Conservation (phyloP, 75 land plant species). For the Picea sitchensis region DNA sequence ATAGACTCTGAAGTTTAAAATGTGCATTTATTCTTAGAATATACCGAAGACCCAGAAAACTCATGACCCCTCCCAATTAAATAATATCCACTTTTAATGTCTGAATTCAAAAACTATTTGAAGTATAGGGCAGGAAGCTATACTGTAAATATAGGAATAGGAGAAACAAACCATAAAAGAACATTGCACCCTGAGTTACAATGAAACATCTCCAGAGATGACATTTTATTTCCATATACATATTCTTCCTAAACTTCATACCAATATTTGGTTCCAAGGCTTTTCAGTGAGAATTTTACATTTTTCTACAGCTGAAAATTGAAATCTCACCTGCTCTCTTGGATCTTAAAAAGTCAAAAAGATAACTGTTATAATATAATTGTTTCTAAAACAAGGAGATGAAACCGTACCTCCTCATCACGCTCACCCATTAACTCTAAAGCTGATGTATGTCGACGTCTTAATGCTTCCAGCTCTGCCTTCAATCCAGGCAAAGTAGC, state of each 20-base stretch:
- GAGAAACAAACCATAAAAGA: not conserved
- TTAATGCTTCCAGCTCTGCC: conserved; percentile 95
- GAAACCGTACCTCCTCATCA: conserved; percentile 81
- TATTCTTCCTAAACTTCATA: not conserved
- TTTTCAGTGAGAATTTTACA: not conserved
- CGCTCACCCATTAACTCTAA: conserved; percentile 99
- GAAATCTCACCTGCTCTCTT: not conserved
- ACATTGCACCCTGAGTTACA: not conserved
- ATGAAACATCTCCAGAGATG: not conserved
- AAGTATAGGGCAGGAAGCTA: not conserved
- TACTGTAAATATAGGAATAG: not conserved
- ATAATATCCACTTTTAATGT: not conserved
- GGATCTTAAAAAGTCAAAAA: not conserved
- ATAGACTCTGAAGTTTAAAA: too few species aligned
- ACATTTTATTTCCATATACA: not conserved
- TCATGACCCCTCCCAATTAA: not conserved
- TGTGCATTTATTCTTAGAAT: too few species aligned
- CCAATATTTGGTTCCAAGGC: not conserved
- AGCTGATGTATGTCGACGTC: conserved; percentile 88
- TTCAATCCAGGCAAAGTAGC: conserved; percentile 66
- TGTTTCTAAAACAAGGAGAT: not conserved
- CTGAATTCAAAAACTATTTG: not conserved
- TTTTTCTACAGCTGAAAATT: not conserved
- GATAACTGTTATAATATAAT: not conserved
- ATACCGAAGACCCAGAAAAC: too few species aligned